phyloP scores from a whole-genome alignment of 1,284 basidiomycete species.

The Ganoderma multipileum region DNA sequence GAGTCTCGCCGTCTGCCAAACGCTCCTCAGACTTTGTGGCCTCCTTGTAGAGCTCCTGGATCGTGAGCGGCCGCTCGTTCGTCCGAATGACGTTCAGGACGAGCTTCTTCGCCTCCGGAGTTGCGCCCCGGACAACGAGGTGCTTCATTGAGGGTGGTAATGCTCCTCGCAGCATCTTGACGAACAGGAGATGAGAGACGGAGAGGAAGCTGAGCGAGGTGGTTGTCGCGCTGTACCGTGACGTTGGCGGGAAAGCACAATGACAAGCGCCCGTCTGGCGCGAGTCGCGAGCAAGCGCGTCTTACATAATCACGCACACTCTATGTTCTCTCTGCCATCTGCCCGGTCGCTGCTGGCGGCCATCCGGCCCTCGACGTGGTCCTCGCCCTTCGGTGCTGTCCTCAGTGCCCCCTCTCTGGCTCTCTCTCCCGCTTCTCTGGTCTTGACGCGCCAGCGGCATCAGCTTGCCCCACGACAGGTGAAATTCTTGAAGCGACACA shows the following conservation, averaged over 20 bases:
- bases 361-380: conserved; percentile 34
- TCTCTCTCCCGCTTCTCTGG: conserved; percentile 21
- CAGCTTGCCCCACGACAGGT: conserved; percentile 86
- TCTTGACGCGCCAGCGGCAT: conserved; percentile 45
- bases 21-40: background rate
- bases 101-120: background rate
- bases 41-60: conserved; percentile 7
- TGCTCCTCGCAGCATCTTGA: background rate
- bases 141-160: background rate
- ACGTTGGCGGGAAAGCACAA: background rate
- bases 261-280: background rate
- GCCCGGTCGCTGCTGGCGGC: conserved; percentile 40
- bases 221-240: background rate
- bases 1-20: background rate
- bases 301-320: conserved; percentile 19
- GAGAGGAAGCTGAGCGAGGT: background rate
- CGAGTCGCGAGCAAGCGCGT: background rate
- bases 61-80: background rate
- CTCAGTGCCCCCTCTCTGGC: conserved; percentile 19
- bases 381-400: conserved; percentile 20
- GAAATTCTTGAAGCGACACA: conserved; percentile 87
- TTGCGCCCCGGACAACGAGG: background rate
- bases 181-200: background rate
- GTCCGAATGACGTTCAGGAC: background rate
- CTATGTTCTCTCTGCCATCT: conserved; percentile 41